phyloP scores from a whole-genome alignment of 306 rosid genomes.

The Arachis hypogaea region DNA sequence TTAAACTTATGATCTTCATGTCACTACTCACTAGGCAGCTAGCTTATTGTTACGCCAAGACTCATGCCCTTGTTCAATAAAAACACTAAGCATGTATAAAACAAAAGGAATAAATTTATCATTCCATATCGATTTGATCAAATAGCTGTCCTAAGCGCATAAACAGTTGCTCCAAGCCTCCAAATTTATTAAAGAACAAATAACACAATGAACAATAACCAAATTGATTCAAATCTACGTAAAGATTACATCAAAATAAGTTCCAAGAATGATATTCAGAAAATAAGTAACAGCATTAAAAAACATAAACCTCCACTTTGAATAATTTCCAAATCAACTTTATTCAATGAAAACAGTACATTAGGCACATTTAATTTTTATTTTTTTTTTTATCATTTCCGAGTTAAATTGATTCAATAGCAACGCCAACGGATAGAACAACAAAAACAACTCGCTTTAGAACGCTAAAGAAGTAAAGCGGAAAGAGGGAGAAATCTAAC shows the following conservation, averaged over 20 bases:
- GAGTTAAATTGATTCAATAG: background rate
- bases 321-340: background rate
- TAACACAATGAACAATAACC: background rate
- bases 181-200: background rate
- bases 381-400: background rate
- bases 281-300: background rate
- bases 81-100: background rate
- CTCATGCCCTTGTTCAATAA: background rate
- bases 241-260: background rate
- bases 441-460: background rate
- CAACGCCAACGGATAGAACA: background rate
- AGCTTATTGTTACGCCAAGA: no score
- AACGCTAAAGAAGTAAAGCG: background rate
- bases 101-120: background rate
- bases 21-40: no score
- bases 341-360: background rate
- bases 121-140: background rate
- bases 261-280: background rate
- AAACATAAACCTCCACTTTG: no score
- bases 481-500: background rate
- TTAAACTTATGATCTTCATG: no score
- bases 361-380: no score
- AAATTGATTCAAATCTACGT: background rate
- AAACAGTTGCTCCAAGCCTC: background rate
- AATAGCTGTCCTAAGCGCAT: background rate